phyloP scores from a whole-genome alignment of 2,329 filamentous ascomycete species.

The Fusarium sp. region DNA sequence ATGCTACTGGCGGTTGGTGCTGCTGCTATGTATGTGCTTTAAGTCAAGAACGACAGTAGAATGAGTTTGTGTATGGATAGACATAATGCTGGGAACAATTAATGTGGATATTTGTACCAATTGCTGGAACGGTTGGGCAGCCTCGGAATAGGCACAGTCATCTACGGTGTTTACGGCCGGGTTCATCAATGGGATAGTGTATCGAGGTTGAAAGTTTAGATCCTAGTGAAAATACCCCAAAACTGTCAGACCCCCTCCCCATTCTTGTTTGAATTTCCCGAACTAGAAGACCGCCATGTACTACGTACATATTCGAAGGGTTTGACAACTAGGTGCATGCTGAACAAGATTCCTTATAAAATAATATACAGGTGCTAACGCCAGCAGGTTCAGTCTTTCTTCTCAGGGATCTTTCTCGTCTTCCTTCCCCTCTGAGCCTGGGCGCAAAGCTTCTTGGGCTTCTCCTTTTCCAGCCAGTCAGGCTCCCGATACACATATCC shows the following conservation, averaged over 20 bases:
- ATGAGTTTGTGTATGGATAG: slow-evolving; percentile 23
- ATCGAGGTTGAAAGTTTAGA: slow-evolving; percentile 24
- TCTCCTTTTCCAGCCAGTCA: slow-evolving; percentile 72
- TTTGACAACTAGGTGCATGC: not conserved
- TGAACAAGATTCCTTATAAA: not conserved
- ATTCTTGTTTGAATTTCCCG: not conserved
- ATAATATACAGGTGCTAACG: not conserved
- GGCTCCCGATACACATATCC: slow-evolving; percentile 77
- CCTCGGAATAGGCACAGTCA: slow-evolving; percentile 36
- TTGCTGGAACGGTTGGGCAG: slow-evolving; percentile 40
- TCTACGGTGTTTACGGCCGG: slow-evolving; percentile 24
- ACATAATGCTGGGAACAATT: slow-evolving; percentile 32
- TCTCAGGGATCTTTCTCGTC: slow-evolving; percentile 59
- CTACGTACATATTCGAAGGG: not conserved
- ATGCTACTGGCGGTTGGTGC: slow-evolving; percentile 60
- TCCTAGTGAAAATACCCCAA: slow-evolving; percentile 24
- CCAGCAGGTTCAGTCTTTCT: slow-evolving; percentile 9
- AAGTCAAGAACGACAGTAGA: slow-evolving; percentile 20
- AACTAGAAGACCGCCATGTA: no score
- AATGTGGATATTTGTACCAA: slow-evolving; percentile 41
- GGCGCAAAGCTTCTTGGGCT: slow-evolving; percentile 76
- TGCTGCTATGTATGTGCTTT: slow-evolving; percentile 59
- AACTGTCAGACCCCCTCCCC: slow-evolving; percentile 6
- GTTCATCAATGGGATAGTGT: slow-evolving; percentile 21
- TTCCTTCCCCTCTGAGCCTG: slow-evolving; percentile 71